Conservation (phyloP, 2,329 filamentous ascomycete species). For the Phialemoniopsis sp. region DNA sequence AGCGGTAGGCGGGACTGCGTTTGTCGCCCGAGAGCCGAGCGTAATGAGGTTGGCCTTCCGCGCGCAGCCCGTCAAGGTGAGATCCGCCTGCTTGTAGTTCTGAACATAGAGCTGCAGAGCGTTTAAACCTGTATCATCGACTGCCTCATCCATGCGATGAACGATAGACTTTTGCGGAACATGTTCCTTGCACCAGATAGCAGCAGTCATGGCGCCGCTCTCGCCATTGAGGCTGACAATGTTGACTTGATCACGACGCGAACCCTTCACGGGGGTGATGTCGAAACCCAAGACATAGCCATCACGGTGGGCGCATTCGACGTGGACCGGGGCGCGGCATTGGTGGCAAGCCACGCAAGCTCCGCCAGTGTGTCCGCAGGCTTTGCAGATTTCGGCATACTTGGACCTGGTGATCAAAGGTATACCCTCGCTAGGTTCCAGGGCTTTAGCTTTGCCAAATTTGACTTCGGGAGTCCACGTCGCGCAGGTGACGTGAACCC, state of each 20-base stretch:
- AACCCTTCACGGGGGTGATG: slow-evolving; percentile 83
- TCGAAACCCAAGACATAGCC: slow-evolving; percentile 88
- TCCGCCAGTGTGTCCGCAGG: slow-evolving; percentile 72
- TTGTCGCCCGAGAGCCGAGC: slow-evolving; percentile 53
- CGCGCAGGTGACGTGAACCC: slow-evolving; percentile 93
- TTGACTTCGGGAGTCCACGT: slow-evolving; percentile 90
- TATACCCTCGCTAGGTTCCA: slow-evolving; percentile 88
- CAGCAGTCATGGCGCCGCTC: slow-evolving; percentile 77
- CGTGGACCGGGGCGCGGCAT: slow-evolving; percentile 70
- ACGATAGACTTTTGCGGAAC: slow-evolving; percentile 65
- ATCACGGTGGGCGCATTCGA: slow-evolving; percentile 83
- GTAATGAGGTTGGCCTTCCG: slow-evolving; percentile 82
- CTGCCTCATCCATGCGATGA: slow-evolving; percentile 74
- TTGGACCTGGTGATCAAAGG: slow-evolving; percentile 70
- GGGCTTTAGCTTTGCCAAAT: slow-evolving; percentile 77
- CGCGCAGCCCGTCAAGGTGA: slow-evolving; percentile 84
- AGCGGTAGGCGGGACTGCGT: slow-evolving; percentile 30
- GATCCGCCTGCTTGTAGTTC: slow-evolving; percentile 92
- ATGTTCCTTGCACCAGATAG: slow-evolving; percentile 90
- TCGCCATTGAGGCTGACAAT: slow-evolving; percentile 80
- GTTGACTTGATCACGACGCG: slow-evolving; percentile 73
- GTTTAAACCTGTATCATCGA: slow-evolving; percentile 67
- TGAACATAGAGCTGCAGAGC: slow-evolving; percentile 83
- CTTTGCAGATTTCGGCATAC: slow-evolving; percentile 76
- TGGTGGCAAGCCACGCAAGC: slow-evolving; percentile 81